Conservation (phyloP, 1,139 yeast genomes). For the Arxiozyma bovina region DNA sequence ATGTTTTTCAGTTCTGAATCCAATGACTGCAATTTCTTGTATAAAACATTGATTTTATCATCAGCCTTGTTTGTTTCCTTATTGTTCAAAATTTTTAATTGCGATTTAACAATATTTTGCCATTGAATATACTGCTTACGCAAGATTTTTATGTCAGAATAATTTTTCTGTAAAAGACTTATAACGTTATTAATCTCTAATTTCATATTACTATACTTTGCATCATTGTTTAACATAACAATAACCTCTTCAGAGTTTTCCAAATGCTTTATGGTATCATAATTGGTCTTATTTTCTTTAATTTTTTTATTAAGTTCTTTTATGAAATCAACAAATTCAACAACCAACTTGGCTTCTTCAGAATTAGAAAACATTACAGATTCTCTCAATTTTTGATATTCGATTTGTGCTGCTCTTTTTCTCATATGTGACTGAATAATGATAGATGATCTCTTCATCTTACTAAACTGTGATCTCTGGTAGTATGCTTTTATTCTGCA, state of each 20-base stretch:
- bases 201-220: background rate
- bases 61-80: background rate
- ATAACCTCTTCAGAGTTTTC: slow-evolving; percentile 1
- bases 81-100: slow-evolving; percentile 1
- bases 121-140: slow-evolving; percentile 1
- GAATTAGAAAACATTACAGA: slow-evolving; percentile 1
- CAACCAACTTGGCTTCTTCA: slow-evolving; percentile 3
- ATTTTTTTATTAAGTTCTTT: slow-evolving; percentile 3
- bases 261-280: slow-evolving; percentile 2
- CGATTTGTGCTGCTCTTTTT: slow-evolving; percentile 49
- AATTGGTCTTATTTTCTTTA: slow-evolving; percentile 2
- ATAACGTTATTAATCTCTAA: background rate
- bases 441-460: slow-evolving; percentile 42
- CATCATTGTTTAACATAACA: background rate
- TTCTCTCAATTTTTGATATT: slow-evolving; percentile 2
- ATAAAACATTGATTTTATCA: background rate
- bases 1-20: background rate
- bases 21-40: background rate
- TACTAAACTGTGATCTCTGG: slow-evolving; percentile 14
- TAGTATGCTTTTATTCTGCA: slow-evolving; percentile 25
- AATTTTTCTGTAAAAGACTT: slow-evolving; percentile 2
- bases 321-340: slow-evolving; percentile 4
- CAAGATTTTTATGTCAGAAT: slow-evolving; percentile 3
- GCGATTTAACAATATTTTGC: slow-evolving; percentile 2
- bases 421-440: slow-evolving; percentile 69